A percentile compares a stretch with the other conserved stretches of the same genome.
These are phyloP conservation scores for Phytophthora agathidicida DNA, from an alignment of 352 stramenopile genomes.

Conservation along the genomic window DNA sequence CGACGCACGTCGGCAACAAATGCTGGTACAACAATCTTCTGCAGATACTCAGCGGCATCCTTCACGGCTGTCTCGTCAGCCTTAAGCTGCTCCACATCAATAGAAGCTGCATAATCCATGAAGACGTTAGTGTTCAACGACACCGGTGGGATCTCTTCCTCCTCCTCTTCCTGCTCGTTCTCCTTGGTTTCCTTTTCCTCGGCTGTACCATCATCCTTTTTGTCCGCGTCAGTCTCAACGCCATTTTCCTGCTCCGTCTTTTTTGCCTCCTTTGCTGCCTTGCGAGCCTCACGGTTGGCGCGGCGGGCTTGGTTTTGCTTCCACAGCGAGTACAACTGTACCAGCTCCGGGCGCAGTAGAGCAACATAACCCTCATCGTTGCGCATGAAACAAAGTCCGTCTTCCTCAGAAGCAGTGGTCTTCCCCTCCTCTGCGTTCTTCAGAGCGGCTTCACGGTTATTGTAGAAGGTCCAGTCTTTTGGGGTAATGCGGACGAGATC, in stretches of 20 bases:
- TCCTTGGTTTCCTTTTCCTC: slow-evolving; percentile 37
- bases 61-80: slow-evolving; percentile 76
- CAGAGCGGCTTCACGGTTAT: slow-evolving; percentile 31
- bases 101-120: slow-evolving; percentile 88
- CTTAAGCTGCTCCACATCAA: slow-evolving; percentile 61
- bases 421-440: slow-evolving; percentile 36
- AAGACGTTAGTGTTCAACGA: slow-evolving; percentile 90
- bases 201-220: slow-evolving; percentile 26
- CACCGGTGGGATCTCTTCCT: slow-evolving; percentile 63
- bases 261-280: slow-evolving; percentile 56
- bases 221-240: slow-evolving; percentile 21
- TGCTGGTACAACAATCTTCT: slow-evolving; percentile 85
- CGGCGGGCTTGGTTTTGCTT: slow-evolving; percentile 88
- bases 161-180: slow-evolving; percentile 48
- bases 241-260: slow-evolving; percentile 35
- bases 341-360: slow-evolving; percentile 93
- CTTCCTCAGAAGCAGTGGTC: slow-evolving; percentile 28
- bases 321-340: slow-evolving; percentile 91
- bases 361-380: slow-evolving; percentile 89
- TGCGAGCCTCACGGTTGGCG: slow-evolving; percentile 54
- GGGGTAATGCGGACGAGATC: slow-evolving; percentile 95
- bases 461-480: slow-evolving; percentile 94
- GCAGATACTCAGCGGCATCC: slow-evolving; percentile 83
- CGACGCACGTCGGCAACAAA: slow-evolving; percentile 88
- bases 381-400: slow-evolving; percentile 68